Percentiles rank a stretch among this genome's conserved stretches.
phyloP scores from a whole-genome alignment of 768 basidiomycete genomes.

The Psilocybe azurescens region DNA sequence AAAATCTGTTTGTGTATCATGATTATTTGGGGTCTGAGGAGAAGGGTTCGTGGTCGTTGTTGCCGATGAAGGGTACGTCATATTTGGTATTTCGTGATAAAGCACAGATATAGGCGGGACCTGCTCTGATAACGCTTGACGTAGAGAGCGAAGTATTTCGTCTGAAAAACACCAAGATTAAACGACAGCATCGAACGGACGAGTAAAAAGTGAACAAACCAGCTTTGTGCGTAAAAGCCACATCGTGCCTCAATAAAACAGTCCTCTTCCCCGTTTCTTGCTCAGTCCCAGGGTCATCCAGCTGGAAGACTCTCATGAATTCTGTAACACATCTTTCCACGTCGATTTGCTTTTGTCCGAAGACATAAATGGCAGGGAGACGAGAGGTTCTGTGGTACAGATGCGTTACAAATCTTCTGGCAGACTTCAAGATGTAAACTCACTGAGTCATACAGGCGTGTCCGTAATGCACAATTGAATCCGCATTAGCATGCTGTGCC shows the following conservation, averaged over 20 bases:
- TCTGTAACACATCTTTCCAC: conserved; percentile 51
- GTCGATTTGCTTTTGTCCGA: conserved; percentile 77
- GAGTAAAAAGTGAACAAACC: conserved; percentile 42
- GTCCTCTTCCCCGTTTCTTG: conserved; percentile 24
- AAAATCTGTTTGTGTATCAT: conserved; percentile 5
- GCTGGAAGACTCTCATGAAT: conserved; percentile 40
- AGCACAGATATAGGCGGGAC: conserved; percentile 31
- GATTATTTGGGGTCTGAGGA: too few relatives aligned
- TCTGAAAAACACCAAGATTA: conserved; percentile 31
- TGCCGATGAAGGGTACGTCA: conserved; percentile 8
- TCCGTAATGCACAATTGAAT: conserved; percentile 93
- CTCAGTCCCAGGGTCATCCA: conserved; percentile 14
- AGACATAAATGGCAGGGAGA: conserved; percentile 89
- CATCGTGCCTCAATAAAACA: conserved; percentile 74
- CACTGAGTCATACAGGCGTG: conserved; percentile 95
- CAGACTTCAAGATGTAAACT: conserved; percentile 32
- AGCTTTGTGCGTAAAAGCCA: conserved; percentile 72
- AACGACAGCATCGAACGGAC: background rate
- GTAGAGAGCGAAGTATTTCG: conserved; percentile 33
- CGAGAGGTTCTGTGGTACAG: conserved; percentile 69
- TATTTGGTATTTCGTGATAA: conserved; percentile 31
- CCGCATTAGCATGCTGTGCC: conserved; percentile 91
- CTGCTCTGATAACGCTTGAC: conserved; percentile 27
- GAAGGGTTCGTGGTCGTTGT: background rate
- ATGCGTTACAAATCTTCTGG: background rate